Conservation (phyloP, 768 basidiomycete genomes). For the Boletus tylopilopsis region DNA sequence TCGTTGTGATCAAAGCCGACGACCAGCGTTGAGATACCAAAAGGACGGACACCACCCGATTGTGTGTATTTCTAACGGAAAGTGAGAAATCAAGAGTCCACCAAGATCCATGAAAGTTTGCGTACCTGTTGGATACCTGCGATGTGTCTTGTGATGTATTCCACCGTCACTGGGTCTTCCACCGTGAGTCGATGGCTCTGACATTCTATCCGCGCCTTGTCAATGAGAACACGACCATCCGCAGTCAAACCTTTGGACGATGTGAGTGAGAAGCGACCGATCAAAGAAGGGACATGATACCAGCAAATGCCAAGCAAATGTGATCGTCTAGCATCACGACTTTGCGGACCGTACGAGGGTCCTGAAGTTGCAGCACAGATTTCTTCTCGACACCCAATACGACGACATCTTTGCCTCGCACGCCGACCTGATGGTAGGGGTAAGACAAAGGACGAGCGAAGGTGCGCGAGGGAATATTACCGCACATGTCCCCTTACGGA, state of each 20-base stretch:
- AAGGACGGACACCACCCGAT: conserved; percentile 97
- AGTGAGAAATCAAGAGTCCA: not conserved
- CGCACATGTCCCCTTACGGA: conserved; percentile 94
- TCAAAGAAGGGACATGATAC: conserved; percentile 41
- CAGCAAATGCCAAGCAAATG: conserved; percentile 94
- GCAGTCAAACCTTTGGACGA: conserved; percentile 78
- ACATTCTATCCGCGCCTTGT: conserved; percentile 97
- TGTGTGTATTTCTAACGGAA: conserved; percentile 83
- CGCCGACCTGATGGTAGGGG: conserved; percentile 68
- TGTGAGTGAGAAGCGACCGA: conserved; percentile 9
- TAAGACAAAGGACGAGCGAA: conserved; percentile 1
- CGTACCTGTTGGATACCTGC: conserved; percentile 97
- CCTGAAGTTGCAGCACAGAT: conserved; percentile 94
- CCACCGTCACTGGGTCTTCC: conserved; percentile 96
- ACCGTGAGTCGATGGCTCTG: conserved; percentile 96
- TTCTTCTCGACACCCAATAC: conserved; percentile 99
- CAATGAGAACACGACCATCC: conserved; percentile 95
- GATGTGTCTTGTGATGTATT: conserved; percentile 97
- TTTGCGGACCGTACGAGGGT: conserved; percentile 95
- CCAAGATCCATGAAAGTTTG: not conserved
- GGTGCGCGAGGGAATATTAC: conserved; percentile 42
- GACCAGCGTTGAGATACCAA: conserved; percentile 95
- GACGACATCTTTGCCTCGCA: conserved; percentile 90
- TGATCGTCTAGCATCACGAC: conserved; percentile 99
- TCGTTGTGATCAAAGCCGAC: conserved; percentile 97